phyloP scores from a whole-genome alignment of 352 stramenopile species.

The Phytophthora fragariae region DNA sequence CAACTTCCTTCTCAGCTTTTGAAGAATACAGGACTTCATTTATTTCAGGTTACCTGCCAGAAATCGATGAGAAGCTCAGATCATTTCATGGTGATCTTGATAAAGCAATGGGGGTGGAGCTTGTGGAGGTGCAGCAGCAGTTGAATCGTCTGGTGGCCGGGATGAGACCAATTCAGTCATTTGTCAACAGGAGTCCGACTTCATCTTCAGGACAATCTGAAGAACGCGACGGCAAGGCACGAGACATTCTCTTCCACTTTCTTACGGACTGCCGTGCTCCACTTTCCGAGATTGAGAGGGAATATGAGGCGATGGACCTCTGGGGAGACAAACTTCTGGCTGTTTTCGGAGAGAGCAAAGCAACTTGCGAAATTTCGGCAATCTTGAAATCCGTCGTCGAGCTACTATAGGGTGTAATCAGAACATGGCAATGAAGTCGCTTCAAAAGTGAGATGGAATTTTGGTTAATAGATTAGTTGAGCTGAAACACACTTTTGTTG shows the following conservation, averaged over 20 bases:
- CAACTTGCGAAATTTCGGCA: conserved; percentile 61
- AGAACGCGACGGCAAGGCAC: conserved; percentile 46
- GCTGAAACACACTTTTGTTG: conserved; percentile 1
- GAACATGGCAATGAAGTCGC: not conserved
- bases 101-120: conserved; percentile 58
- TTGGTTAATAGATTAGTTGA: conserved; percentile 30
- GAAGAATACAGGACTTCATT: conserved; percentile 41
- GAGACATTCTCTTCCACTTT: conserved; percentile 64
- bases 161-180: conserved; percentile 51
- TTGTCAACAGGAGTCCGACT: conserved; percentile 49
- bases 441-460: conserved; percentile 1
- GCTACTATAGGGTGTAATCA: conserved; percentile 33
- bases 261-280: conserved; percentile 44
- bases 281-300: conserved; percentile 58
- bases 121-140: conserved; percentile 71
- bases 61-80: conserved; percentile 60
- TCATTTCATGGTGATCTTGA: conserved; percentile 69
- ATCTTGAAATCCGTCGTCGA: conserved; percentile 53
- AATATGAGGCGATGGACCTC: conserved; percentile 69
- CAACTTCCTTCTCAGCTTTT: conserved; percentile 51
- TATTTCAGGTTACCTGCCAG: conserved; percentile 40
- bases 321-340: conserved; percentile 70
- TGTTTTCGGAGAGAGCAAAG: conserved; percentile 76
- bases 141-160: conserved; percentile 64
- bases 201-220: conserved; percentile 23